Base-by-base conservation (phyloP, 768 basidiomycete genomes). In the Calvatia gigantea region DNA sequence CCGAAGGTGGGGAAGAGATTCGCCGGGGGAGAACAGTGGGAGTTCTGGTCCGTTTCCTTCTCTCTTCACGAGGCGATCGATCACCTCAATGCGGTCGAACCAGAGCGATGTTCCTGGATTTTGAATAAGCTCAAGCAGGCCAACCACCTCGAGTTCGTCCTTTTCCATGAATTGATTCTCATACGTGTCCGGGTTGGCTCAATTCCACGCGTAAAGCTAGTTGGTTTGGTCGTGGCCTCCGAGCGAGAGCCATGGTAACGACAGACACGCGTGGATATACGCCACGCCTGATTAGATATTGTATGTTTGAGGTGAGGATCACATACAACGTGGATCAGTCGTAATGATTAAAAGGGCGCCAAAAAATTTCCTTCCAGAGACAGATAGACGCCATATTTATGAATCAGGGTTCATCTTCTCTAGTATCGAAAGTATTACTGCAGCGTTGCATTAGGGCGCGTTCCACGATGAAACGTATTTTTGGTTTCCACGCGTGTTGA, bases 221-320 rank as follows among this genome's bases (percentile, higher is more conserved):
- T 47, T 47, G 54, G 54, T 28, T 47, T 39, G 35, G 28, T 47
- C 54, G 44, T 55, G 54, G 37, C 29, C 38, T 19, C 23, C 19
- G 23, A 25, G 3, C 15, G 14, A 45, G 35, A 29, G 19, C 45
- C 28, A 39, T 29, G 37, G 52, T 35, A 55, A 55, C 45, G 54
- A 55, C 35, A 38, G 6, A 29, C 11, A 15, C 54, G 46, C 54
- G 54, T 55, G 44, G 46, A 47, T 21, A 19, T 1, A 37, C 37
- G 44, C n/a, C 39, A 31, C 15, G 31, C 25, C 6, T 46, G 53
- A 54, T 54, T 46, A 55, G 54, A 47, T 55, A 47, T 25, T 17
- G 35, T 55, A 55, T 55, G 54, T 47, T 55, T 39, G 45, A 47
- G 54, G 44, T 46, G 54, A 39, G 45, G 54, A 46, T 55, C 45